Conservation (phyloP, 2,329 filamentous ascomycete genomes). For the Ophidiomyces ophidiicola region DNA sequence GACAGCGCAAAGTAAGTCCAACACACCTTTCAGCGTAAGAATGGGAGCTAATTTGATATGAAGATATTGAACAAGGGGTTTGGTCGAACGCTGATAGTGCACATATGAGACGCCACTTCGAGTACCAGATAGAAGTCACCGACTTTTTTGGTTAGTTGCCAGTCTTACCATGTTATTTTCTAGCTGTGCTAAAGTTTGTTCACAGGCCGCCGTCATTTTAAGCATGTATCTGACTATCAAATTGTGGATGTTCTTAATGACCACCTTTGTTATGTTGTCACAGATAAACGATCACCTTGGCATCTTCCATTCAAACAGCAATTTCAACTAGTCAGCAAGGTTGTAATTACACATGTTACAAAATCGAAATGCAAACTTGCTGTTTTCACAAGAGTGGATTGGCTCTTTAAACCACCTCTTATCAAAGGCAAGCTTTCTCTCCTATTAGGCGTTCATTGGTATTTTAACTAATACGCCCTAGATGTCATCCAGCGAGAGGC, state of each 20-base stretch:
- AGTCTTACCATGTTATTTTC: not conserved
- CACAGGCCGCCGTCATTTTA: conserved; percentile 40
- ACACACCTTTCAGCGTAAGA: not conserved
- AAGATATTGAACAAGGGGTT: conserved; percentile 69
- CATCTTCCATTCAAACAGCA: conserved; percentile 69
- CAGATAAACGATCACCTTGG: conserved; percentile 57
- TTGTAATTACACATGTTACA: conserved; percentile 84
- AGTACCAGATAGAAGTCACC: conserved; percentile 59
- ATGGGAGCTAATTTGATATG: conserved; percentile 16
- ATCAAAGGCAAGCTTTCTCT: conserved; percentile 30
- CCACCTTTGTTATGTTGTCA: conserved; percentile 58
- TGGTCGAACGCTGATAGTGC: conserved; percentile 63
- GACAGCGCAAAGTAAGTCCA: conserved; percentile 47
- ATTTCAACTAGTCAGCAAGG: conserved; percentile 75
- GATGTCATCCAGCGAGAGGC: conserved; percentile 52
- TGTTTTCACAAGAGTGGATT: conserved; percentile 77
- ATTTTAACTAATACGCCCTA: conserved; percentile 16
- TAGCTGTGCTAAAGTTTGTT: conserved; percentile 13
- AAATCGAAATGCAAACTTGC: conserved; percentile 89
- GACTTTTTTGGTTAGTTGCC: conserved; percentile 50
- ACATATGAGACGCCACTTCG: conserved; percentile 64
- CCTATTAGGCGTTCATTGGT: not conserved
- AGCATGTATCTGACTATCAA: conserved; percentile 66
- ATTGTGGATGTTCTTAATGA: conserved; percentile 72
- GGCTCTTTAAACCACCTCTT: conserved; percentile 54